Percentiles rank a stretch among this genome's conserved stretches.
Evolutionary conservation across 2,329 filamentous ascomycete species (phyloP).

Genomic region (Hysterium pulicare): DNA sequence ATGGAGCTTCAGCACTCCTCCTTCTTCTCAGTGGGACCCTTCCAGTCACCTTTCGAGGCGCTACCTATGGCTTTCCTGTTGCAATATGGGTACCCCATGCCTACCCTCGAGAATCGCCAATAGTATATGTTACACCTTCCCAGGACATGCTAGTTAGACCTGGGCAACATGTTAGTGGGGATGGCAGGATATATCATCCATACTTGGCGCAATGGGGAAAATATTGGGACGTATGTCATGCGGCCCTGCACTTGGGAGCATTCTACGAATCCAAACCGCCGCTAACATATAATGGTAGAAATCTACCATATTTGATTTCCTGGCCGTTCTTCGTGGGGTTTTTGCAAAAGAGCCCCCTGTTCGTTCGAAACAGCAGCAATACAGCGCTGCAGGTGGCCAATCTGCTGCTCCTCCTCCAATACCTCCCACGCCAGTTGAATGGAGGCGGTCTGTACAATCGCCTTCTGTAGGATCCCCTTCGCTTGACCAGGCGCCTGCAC

Average conservation of each 20-base stretch:
- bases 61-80: conserved; percentile 85
- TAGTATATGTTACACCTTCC: conserved; percentile 85
- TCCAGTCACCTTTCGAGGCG: conserved; percentile 86
- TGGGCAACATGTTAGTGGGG: conserved; percentile 90
- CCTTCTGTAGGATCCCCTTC: conserved; percentile 32
- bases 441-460: conserved; percentile 29
- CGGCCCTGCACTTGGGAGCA: neutral
- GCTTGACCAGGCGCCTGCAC: conserved; percentile 30
- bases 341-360: conserved; percentile 96
- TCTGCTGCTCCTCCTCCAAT: conserved; percentile 54
- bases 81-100: conserved; percentile 89
- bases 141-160: conserved; percentile 85
- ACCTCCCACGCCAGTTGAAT: conserved; percentile 68
- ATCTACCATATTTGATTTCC: conserved; percentile 77
- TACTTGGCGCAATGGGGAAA: conserved; percentile 87
- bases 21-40: conserved; percentile 83
- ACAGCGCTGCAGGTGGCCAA: conserved; percentile 25
- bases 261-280: neutral
- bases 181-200: conserved; percentile 92
- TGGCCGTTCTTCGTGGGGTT: conserved; percentile 76
- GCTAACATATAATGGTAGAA: conserved; percentile 52
- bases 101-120: conserved; percentile 81
- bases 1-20: conserved; percentile 80
- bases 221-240: conserved; percentile 77
- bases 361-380: conserved; percentile 59